Percentiles rank a stretch among this genome's conserved stretches.
These are phyloP conservation scores for Ogataea glucozyma DNA, from an alignment of 805 yeast genomes.

Conservation along the genomic window DNA sequence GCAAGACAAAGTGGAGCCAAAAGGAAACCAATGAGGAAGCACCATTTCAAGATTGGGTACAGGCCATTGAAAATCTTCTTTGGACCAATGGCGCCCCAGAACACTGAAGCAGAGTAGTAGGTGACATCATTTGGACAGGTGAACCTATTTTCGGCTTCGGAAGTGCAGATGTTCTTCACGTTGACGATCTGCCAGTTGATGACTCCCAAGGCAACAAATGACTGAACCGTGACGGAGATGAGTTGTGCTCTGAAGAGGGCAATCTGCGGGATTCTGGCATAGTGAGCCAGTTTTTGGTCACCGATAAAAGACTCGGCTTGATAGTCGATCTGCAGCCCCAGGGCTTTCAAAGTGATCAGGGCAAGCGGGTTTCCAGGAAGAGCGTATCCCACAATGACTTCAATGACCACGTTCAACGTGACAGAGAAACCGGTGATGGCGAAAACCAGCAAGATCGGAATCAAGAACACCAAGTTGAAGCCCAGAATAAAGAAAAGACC, in stretches of 20 bases:
- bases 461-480: conserved; percentile 54
- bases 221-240: conserved; percentile 46
- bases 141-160: conserved; percentile 45
- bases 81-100: conserved; percentile 73
- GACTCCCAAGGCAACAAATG: conserved; percentile 44
- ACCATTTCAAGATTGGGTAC: conserved; percentile 51
- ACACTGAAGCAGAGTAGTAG: conserved; percentile 55
- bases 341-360: conserved; percentile 61
- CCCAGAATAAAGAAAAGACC: conserved; percentile 59
- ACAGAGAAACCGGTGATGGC: conserved; percentile 62
- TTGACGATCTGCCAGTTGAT: conserved; percentile 39
- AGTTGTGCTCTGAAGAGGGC: conserved; percentile 55
- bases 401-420: conserved; percentile 63
- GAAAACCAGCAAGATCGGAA: conserved; percentile 62
- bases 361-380: conserved; percentile 65
- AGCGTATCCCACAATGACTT: conserved; percentile 64
- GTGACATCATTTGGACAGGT: conserved; percentile 45
- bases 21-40: conserved; percentile 63
- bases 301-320: conserved; percentile 56
- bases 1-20: conserved; percentile 43
- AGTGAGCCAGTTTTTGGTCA: conserved; percentile 66
- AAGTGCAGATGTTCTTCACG: conserved; percentile 43
- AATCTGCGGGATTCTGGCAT: conserved; percentile 63
- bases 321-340: conserved; percentile 52
- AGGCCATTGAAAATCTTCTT: conserved; percentile 51